phyloP scores from a whole-genome alignment of 768 basidiomycete genomes.

The Cyclocybe cylindracea region DNA sequence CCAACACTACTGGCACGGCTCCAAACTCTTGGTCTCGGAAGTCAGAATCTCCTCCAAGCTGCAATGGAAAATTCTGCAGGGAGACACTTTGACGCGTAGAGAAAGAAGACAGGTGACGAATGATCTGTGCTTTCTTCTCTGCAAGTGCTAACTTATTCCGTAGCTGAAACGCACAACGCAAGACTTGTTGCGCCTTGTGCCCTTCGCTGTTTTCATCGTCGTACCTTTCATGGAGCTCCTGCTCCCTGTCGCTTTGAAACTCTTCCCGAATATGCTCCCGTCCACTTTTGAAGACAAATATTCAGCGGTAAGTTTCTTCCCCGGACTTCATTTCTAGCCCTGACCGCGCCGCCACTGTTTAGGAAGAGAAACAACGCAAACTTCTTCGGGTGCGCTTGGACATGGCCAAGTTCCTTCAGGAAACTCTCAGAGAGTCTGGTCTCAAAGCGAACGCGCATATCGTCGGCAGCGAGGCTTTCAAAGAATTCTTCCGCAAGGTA shows the following conservation, averaged over 20 bases:
- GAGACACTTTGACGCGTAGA: conserved; percentile 86
- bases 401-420: conserved; percentile 99
- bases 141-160: conserved; percentile 5
- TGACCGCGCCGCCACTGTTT: conserved; percentile 4
- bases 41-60: conserved; percentile 87
- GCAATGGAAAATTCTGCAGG: conserved; percentile 91
- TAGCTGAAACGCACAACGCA: conserved; percentile 92
- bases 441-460: conserved; percentile 93
- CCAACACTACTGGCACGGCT: conserved; percentile 95
- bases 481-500: conserved; percentile 98
- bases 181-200: conserved; percentile 90
- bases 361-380: conserved; percentile 98
- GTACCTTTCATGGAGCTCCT: conserved; percentile 99
- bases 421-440: conserved; percentile 93
- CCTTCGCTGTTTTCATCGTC: conserved; percentile 92
- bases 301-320: conserved; percentile 62
- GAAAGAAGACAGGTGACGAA: conserved; percentile 84
- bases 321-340: neutral
- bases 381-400: conserved; percentile 91
- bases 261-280: conserved; percentile 99
- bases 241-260: conserved; percentile 91
- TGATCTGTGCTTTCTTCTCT: neutral
- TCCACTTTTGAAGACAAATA: conserved; percentile 98
- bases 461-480: conserved; percentile 93
- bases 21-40: conserved; percentile 92